A percentile compares a stretch with the other conserved stretches of the same genome.
These are phyloP conservation scores for Penicillium waksmanii DNA, from an alignment of 495 filamentous ascomycete genomes.

Conservation along the genomic window DNA sequence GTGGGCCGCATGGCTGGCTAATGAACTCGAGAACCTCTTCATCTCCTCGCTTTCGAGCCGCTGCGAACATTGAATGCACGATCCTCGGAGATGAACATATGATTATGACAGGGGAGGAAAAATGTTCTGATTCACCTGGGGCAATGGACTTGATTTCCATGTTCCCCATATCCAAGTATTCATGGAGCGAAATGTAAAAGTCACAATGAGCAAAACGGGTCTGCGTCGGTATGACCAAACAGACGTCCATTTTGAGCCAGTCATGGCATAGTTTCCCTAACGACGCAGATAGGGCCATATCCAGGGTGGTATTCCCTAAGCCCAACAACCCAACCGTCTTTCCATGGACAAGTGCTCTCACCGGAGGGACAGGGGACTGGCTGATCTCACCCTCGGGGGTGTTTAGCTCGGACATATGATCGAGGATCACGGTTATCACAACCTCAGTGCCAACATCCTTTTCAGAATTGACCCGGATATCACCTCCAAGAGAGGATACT, in stretches of 20 bases:
- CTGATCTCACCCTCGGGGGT: background rate
- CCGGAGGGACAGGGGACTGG: background rate
- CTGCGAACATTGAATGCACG: constrained; percentile 12
- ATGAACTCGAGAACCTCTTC: constrained; percentile 29
- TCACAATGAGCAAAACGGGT: constrained; percentile 13
- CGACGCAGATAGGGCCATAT: constrained; percentile 13
- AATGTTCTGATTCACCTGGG: background rate
- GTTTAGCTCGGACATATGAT: constrained; percentile 8
- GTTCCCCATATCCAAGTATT: constrained; percentile 8
- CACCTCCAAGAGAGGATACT: constrained; percentile 55
- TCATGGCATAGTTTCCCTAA: constrained; percentile 19
- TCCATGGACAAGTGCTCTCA: background rate
- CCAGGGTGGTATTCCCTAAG: constrained; percentile 7
- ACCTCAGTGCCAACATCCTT: constrained; percentile 52
- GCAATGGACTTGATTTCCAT: constrained; percentile 3
- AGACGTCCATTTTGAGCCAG: constrained; percentile 17
- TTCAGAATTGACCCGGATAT: constrained; percentile 19
- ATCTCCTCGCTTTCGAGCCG: background rate
- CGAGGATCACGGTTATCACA: constrained; percentile 43
- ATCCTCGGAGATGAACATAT: constrained; percentile 8
- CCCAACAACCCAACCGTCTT: constrained; percentile 20
- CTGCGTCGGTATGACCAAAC: constrained; percentile 4
- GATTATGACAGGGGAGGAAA: constrained; percentile 8
- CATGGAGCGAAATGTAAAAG: constrained; percentile 17
- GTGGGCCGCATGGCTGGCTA: constrained; percentile 55